phyloP scores from a whole-genome alignment of 345 rosid genomes.

The Camelina laxa region DNA sequence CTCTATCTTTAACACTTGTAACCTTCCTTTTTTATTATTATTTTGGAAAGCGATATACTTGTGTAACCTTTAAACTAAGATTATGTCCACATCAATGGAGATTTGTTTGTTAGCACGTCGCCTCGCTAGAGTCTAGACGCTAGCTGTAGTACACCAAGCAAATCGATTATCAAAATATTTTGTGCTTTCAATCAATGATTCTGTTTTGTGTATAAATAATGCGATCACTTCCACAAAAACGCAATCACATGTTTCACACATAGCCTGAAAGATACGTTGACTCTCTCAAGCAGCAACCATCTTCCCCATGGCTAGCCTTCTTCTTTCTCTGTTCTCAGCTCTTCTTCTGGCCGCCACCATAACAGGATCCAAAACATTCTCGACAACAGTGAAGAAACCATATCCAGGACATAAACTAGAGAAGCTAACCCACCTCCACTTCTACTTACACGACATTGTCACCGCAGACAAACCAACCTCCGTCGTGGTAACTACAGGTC shows the following conservation, averaged over 20 bases:
- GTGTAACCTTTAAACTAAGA: neutral
- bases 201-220: slow-evolving; percentile 25
- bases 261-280: slow-evolving; percentile 1
- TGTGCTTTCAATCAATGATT: neutral
- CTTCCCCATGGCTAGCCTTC: slow-evolving; percentile 22
- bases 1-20: neutral
- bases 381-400: neutral
- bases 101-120: slow-evolving; percentile 17
- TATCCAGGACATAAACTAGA: slow-evolving; percentile 1
- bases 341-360: neutral
- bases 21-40: too few species aligned
- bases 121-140: neutral
- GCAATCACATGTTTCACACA: slow-evolving; percentile 1
- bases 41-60: neutral
- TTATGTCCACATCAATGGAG: neutral
- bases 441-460: slow-evolving; percentile 31
- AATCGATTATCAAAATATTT: neutral
- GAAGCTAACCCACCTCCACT: slow-evolving; percentile 23
- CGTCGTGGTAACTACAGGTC: neutral
- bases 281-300: neutral
- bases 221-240: neutral
- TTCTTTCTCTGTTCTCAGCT: slow-evolving; percentile 11
- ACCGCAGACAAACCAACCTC: slow-evolving; percentile 2
- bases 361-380: neutral
- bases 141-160: neutral